These are phyloP conservation scores for Fusarium illudens DNA, from an alignment of 2,329 filamentous ascomycete species.

Conservation along the genomic window DNA sequence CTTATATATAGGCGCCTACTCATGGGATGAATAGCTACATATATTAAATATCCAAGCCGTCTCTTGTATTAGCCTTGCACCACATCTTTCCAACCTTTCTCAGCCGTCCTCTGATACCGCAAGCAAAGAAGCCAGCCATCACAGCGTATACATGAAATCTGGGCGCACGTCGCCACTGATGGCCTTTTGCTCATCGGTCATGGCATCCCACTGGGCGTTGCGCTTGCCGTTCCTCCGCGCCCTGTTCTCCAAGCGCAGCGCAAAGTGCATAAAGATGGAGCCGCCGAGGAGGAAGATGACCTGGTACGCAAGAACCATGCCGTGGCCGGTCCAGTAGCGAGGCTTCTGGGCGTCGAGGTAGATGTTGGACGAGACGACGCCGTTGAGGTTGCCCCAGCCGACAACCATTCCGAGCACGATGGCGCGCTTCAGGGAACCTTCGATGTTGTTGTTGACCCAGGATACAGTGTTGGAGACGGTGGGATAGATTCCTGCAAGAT, in stretches of 20 bases:
- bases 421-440: constrained; percentile 68
- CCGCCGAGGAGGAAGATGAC: constrained; percentile 70
- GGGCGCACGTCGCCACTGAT: constrained; percentile 63
- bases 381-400: constrained; percentile 80
- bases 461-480: constrained; percentile 75
- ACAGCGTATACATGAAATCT: constrained; percentile 48
- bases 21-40: background rate
- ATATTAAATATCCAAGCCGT: no score
- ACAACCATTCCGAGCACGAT: constrained; percentile 78
- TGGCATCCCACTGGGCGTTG: constrained; percentile 63
- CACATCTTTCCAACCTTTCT: background rate
- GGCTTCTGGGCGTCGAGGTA: constrained; percentile 54
- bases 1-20: background rate
- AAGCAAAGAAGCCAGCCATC: background rate
- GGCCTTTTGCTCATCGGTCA: constrained; percentile 63
- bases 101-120: background rate
- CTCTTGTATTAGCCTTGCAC: background rate
- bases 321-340: constrained; percentile 61
- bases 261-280: constrained; percentile 66
- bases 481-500: constrained; percentile 71
- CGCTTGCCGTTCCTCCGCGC: constrained; percentile 64
- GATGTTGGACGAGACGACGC: constrained; percentile 70
- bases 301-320: constrained; percentile 70
- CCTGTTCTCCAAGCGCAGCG: constrained; percentile 69
- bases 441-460: constrained; percentile 76